Conservation (phyloP, 225 moss, liverwort and hornwort species). For the Anthoceros angustus region DNA sequence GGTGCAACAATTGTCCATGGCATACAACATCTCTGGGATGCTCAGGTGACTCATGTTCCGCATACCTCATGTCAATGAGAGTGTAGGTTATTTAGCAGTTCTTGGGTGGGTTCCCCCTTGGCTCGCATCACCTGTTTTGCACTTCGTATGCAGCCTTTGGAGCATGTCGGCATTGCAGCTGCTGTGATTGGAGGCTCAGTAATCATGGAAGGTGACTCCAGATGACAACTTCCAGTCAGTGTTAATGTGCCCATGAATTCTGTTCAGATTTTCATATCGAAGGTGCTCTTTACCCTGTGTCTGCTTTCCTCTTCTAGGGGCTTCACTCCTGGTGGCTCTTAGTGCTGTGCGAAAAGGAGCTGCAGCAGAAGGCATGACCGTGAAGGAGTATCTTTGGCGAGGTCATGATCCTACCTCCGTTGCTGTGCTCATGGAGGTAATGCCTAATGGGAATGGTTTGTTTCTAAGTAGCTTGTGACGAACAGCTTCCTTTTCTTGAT, state of each 20-base stretch:
- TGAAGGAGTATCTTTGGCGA: conserved; percentile 91
- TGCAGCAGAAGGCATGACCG: conserved; percentile 78
- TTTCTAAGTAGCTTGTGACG: not conserved
- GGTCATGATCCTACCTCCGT: conserved; percentile 98
- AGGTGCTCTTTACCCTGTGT: not conserved
- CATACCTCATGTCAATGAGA: not conserved
- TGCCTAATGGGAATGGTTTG: not conserved
- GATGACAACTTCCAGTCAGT: not conserved
- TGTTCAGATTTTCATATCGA: not conserved
- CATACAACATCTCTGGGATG: conserved; percentile 73
- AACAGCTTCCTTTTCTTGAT: not conserved
- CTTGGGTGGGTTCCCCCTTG: not conserved
- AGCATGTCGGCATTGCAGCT: conserved; percentile 59
- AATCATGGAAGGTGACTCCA: conserved; percentile 69
- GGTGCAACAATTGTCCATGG: conserved; percentile 99
- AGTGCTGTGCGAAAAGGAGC: conserved; percentile 96
- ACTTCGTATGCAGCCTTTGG: conserved; percentile 45
- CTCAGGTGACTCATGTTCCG: conserved; percentile 32
- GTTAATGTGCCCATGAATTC: not conserved
- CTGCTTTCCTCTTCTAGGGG: conserved; percentile 35
- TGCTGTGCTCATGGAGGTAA: conserved; percentile 98
- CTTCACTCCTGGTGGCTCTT: conserved; percentile 73
- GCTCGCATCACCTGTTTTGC: not conserved
- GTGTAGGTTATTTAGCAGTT: not conserved
- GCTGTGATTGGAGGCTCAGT: conserved; percentile 71